Conservation (phyloP, 805 yeast species). For the Kregervanrija delftensis region DNA sequence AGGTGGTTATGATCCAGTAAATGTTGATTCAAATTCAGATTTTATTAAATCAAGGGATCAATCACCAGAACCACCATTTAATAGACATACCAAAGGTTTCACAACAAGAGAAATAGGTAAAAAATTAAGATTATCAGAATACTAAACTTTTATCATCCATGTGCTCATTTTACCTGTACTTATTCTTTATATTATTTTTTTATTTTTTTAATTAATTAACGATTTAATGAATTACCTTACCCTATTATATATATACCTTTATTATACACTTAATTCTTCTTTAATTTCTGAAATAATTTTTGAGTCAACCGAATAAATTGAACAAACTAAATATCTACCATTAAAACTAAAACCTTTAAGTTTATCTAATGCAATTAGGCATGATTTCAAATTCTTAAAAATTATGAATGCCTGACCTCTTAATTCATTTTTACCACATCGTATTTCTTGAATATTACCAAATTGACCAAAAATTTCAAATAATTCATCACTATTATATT, state of each 20-base stretch:
- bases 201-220: neutral
- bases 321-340: constrained; percentile 51
- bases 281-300: constrained; percentile 19
- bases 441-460: constrained; percentile 50
- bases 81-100: constrained; percentile 19
- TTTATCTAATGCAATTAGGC: constrained; percentile 46
- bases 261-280: constrained; percentile 4
- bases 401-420: constrained; percentile 52
- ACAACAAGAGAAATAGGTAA: constrained; percentile 51
- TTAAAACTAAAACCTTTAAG: constrained; percentile 54
- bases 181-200: neutral
- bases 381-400: constrained; percentile 40
- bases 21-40: constrained; percentile 49
- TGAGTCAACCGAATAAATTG: constrained; percentile 39
- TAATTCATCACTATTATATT: constrained; percentile 37
- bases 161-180: neutral
- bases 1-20: constrained; percentile 88
- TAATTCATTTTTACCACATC: constrained; percentile 35
- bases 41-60: constrained; percentile 49
- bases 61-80: constrained; percentile 45
- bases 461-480: constrained; percentile 47
- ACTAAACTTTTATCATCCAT: constrained; percentile 24
- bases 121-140: constrained; percentile 57
- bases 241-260: too few species aligned
- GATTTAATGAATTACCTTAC: neutral